Base-by-base conservation (phyloP, 768 basidiomycete species). In the Hortiboletus campestris region DNA sequence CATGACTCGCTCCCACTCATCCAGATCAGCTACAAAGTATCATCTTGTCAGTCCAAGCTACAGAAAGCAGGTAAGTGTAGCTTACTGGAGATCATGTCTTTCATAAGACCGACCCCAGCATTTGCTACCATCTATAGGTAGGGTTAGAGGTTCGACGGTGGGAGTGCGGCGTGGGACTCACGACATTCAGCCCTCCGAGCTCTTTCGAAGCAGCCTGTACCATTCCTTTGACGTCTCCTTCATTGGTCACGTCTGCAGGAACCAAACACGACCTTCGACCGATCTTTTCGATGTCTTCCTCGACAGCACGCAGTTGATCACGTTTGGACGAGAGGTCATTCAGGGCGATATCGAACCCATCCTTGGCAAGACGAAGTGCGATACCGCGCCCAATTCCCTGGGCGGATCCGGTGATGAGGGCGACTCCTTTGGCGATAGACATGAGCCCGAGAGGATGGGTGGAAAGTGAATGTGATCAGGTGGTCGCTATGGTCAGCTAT, bases 341-440 rank as follows among this genome's bases (percentile, higher is more conserved):
- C 10, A 74, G 41, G 14, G 63, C 68, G 11, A 74, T 49, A 22
- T 73, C 60, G 50, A 66, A 69, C 29, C 66, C 65, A 34, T 64
- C 66, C 9, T 19, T 51, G 1, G 66, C 58, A 6, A 62, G 58
- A 19, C 60, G 63, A 34, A 65, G 58, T 1, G 58, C 60, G 17
- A 65, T 63, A 9, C 41, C 32, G 11, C 43, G 58, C 2, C 73
- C 73, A n/a, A 72, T 58, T 11, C 70, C 70, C 46, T 66, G 70
- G 0, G 64, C 64, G 4, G 67, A 63, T 28, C 71, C 69, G 19
- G 71, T 74, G 41, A 73, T 41, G 43, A 74, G 61, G 1, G 69
- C 67, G 31, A 66, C 46, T 13, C 76, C 71, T 40, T 56, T 76
- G 31, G 54, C 8, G 17, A 34, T 12, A 34, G 53, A 61, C 53